phyloP scores from a whole-genome alignment of 2,329 filamentous ascomycete species.

The Ilyonectria sp. region DNA sequence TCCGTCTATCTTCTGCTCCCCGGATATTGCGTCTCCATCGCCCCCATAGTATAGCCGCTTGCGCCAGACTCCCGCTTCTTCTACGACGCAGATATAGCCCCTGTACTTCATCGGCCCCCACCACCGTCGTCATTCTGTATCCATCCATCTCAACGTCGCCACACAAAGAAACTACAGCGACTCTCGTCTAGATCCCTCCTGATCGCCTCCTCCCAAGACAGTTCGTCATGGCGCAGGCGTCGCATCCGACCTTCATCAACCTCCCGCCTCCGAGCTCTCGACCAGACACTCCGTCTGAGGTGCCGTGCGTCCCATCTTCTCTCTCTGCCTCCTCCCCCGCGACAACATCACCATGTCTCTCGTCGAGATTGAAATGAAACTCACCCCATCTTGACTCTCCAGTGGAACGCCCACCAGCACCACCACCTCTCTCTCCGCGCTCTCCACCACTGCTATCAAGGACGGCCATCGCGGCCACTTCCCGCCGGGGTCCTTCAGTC shows the following conservation, averaged over 20 bases:
- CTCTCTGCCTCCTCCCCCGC: slow-evolving; percentile 11
- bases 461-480: slow-evolving; percentile 92
- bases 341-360: slow-evolving; percentile 12
- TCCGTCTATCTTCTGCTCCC: background rate
- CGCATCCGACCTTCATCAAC: slow-evolving; percentile 81
- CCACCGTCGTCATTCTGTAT: background rate
- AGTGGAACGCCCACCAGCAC: slow-evolving; percentile 95
- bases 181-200: background rate
- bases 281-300: slow-evolving; percentile 88
- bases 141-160: background rate
- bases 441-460: slow-evolving; percentile 96
- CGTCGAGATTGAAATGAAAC: slow-evolving; percentile 7
- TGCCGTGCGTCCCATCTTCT: slow-evolving; percentile 77
- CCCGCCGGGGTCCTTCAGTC: slow-evolving; percentile 68
- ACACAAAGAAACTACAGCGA: background rate
- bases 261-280: slow-evolving; percentile 87
- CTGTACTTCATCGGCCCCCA: background rate
- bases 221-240: slow-evolving; percentile 57
- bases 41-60: no score
- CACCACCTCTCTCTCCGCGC: slow-evolving; percentile 90
- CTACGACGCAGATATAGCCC: background rate
- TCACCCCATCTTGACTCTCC: slow-evolving; percentile 36
- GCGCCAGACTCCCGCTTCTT: background rate
- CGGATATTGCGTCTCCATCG: background rate
- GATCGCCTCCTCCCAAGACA: slow-evolving; percentile 9